Evolutionary conservation across 176 grass and related monocot species (phyloP), one percentile per base, ranked within the genome.

Genomic region (Carex cristatella): DNA sequence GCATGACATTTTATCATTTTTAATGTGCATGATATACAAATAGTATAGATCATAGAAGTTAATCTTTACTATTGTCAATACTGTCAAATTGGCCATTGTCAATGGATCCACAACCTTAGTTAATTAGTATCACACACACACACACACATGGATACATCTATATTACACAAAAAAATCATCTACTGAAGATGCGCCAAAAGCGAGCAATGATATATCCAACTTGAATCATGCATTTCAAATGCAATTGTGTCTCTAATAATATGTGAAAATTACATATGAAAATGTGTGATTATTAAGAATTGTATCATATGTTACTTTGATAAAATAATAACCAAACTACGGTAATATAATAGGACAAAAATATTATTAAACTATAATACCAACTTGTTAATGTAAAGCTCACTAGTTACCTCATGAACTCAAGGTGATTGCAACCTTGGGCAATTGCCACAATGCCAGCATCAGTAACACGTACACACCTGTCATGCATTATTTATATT

Each of bases 381-480:
- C 9, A 14, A 53, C n/a, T 76, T 53, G 44, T 35, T 56, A 78
- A 56, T 76, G 38, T 9, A 57, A 78, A 78, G 51, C n/a, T 58
- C 27, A 87, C 4, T 57, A 57, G 48, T 78, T 93, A 98, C 95
- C 95, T 98, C 58, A 98, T 80, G 65, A 94, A 58, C 72, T 92
- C 67, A 72, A 98, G 92, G 79, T 84, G 88, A 40, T 4, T 83
- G 60, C 91, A 98, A 80, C 91, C 74, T 92, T 93, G 84, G 40
- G 92, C 92, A 38, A 93, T 90, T 86, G 92, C 86, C 84, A 90
- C 8, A 14, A 94, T 81, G 57, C 95, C 95, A 84, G 87, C 53
- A 71, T 98, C 95, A 88, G 95, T 94, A 56, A 94, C 84, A 78
- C 83, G 89, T 57, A 94, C 91, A 83, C 92, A 98, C 95, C 95